phyloP scores from a whole-genome alignment of 2,329 filamentous ascomycete species.

The Botrytis galanthina region DNA sequence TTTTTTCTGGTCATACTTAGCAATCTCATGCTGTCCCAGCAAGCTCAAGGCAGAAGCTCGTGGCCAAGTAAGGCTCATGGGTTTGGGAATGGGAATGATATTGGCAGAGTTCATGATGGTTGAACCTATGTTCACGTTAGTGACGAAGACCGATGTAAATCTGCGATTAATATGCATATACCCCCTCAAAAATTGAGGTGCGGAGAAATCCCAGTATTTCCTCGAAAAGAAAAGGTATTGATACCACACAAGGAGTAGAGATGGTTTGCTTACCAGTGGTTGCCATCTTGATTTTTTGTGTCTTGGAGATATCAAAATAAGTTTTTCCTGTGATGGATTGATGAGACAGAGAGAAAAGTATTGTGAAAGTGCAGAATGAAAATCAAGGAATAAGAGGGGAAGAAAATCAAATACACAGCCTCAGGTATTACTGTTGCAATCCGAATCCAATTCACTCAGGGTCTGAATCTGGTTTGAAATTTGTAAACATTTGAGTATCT shows the following conservation, averaged over 20 bases:
- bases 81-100: not conserved
- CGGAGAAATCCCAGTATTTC: not conserved
- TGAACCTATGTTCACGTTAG: not conserved
- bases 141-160: not conserved
- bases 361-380: not conserved
- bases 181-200: not conserved
- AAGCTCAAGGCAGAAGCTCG: not conserved
- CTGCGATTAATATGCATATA: not conserved
- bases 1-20: not conserved
- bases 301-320: not conserved
- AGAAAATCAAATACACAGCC: not conserved
- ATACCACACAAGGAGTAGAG: not conserved
- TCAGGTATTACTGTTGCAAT: not conserved
- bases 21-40: not conserved
- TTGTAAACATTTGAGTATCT: not conserved
- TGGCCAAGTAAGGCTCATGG: fast-evolving
- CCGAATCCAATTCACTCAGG: not conserved
- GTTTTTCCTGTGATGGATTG: not conserved
- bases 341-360: not conserved
- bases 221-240: not conserved
- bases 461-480: not conserved
- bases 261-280: not conserved
- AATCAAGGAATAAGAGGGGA: not conserved
- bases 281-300: not conserved
- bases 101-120: not conserved